Percentiles rank a stretch among this genome's conserved stretches.
These are phyloP conservation scores for Capronia americana DNA, from an alignment of 2,329 filamentous ascomycete genomes.

Conservation along the genomic window DNA sequence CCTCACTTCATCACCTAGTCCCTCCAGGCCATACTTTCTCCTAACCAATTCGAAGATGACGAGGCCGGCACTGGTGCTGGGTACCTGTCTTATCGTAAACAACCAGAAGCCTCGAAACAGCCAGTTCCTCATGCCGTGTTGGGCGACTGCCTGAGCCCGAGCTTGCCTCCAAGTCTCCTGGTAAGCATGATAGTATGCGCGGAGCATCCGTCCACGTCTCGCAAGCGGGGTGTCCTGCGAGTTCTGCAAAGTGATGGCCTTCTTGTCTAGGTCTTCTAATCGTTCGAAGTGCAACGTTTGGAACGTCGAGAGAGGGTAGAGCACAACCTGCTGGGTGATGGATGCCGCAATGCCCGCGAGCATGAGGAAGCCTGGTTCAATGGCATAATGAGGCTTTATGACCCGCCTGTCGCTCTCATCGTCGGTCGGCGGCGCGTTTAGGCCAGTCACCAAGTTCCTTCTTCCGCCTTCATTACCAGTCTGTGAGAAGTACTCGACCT, in stretches of 20 bases:
- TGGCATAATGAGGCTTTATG: slow-evolving; percentile 67
- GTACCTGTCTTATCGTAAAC: slow-evolving; percentile 65
- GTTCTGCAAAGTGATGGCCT: slow-evolving; percentile 47
- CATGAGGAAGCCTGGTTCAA: slow-evolving; percentile 68
- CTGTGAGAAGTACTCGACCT: slow-evolving; percentile 2
- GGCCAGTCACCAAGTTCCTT: slow-evolving; percentile 20
- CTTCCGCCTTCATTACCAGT: not conserved
- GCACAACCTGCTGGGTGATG: slow-evolving; percentile 63
- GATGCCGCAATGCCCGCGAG: slow-evolving; percentile 65
- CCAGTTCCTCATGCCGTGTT: slow-evolving; percentile 61
- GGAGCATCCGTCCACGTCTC: slow-evolving; percentile 53
- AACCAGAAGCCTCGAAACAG: slow-evolving; percentile 64
- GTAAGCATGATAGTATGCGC: slow-evolving; percentile 66
- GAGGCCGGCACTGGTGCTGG: slow-evolving; percentile 68
- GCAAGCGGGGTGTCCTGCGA: slow-evolving; percentile 29
- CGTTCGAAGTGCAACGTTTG: slow-evolving; percentile 67
- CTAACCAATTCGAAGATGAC: slow-evolving; percentile 70
- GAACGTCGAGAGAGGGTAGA: slow-evolving; percentile 65
- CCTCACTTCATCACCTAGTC: slow-evolving; percentile 57
- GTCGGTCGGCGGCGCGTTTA: slow-evolving; percentile 34
- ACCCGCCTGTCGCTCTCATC: slow-evolving; percentile 28
- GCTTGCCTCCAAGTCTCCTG: slow-evolving; percentile 63
- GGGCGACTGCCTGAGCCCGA: slow-evolving; percentile 57
- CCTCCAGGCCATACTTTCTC: slow-evolving; percentile 61
- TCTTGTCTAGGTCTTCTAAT: slow-evolving; percentile 65